Conservation (phyloP, 129 eudicot species). For the Glebionis coronaria region DNA sequence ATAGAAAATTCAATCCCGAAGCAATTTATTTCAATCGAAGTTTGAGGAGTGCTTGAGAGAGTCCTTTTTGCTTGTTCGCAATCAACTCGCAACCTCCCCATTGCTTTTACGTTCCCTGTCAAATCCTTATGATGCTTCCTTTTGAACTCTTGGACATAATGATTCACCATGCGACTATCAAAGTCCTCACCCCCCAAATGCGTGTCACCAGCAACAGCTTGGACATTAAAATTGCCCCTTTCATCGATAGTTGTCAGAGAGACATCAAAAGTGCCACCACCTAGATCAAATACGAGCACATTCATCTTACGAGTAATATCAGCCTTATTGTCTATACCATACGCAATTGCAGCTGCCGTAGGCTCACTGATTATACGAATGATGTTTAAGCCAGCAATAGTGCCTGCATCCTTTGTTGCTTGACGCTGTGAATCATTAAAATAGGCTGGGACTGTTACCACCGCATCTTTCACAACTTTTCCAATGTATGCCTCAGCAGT, state of each 20-base stretch:
- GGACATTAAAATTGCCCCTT: neutral
- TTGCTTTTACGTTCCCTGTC: neutral
- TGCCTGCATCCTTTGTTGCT: constrained; percentile 1
- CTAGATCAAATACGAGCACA: neutral
- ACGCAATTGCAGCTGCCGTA: neutral
- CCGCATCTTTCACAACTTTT: neutral
- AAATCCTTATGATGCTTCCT: neutral
- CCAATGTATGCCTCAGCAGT: neutral
- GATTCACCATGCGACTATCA: neutral
- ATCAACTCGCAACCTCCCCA: neutral
- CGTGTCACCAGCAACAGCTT: neutral
- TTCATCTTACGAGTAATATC: neutral
- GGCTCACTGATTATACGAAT: neutral
- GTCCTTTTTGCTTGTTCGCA: neutral
- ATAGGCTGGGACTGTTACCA: neutral
- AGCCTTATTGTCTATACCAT: neutral
- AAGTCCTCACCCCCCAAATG: constrained; percentile 3
- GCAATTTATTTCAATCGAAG: neutral
- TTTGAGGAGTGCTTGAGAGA: neutral
- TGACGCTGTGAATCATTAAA: neutral
- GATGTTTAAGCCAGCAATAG: neutral
- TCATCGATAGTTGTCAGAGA: neutral
- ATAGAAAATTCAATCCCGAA: neutral
- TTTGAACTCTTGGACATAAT: neutral
- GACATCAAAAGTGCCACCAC: constrained; percentile 1